Base-by-base conservation (phyloP, 495 filamentous ascomycete genomes). In the Tetracladium setigerum region DNA sequence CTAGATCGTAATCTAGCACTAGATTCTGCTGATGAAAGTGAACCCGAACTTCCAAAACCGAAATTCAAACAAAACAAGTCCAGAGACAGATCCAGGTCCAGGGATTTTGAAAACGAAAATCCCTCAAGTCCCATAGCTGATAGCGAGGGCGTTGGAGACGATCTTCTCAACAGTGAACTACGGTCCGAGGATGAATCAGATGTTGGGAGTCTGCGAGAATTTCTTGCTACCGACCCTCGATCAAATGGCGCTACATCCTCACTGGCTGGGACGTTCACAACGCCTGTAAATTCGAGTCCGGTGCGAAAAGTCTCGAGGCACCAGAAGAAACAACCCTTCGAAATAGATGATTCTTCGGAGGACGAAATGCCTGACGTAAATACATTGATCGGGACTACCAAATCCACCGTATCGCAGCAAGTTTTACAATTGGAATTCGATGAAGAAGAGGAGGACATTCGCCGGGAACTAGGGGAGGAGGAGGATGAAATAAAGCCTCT, bases 1-100 rank as follows among this genome's bases (percentile, higher is more conserved):
- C 44, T 44, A 11, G 70, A 67, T 54, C 41, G 50, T 16, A 35
- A 47, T 18, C 11, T 70, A 4, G 58, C 65, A 0, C 44, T 59
- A 7, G 15, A 36, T 38, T 30, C 15, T 32, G 27, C 32, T 32
- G 30, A 54, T 55, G 32, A 62, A 58, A 40, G 19, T 56, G 6
- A 15, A 36, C 14, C 11, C 14, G 6, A 42, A 43, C 37, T 12
- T 30, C 12, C 11, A 30, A 47, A 30, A 27, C 36, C 37, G 30
- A 14, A 8, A 12, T 18, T 14, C 17, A 39, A 31, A 33, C 33
- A 30, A 50, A 53, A 34, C 42, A 47, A 41, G 12, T 41, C 24
- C 4, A n/a, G 16, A 53, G 35, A 18, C 19, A 12, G n/a, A 16
- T 17, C 22, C 14, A 41, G 2, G 13, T 24, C 19, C 30, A 14